These are phyloP conservation scores for Rhodomyrtus tomentosa DNA, from an alignment of 345 rosid species.

Conservation along the genomic window DNA sequence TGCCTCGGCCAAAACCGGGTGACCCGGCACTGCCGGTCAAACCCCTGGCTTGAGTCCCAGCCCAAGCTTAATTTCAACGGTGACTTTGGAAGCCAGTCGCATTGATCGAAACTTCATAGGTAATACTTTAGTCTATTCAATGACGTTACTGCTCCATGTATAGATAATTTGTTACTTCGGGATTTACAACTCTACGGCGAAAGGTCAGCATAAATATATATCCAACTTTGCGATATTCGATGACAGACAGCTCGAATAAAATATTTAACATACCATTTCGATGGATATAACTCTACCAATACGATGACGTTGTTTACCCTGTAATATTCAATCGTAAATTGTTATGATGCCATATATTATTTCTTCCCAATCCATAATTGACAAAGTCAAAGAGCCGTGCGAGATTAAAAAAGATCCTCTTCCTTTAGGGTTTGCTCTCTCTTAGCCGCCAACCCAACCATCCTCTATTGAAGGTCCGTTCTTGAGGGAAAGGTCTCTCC, in stretches of 20 bases:
- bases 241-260: neutral
- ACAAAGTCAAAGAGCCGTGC: neutral
- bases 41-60: too few relatives aligned
- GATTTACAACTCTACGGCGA: neutral
- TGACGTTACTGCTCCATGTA: neutral
- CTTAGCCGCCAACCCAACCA: too few relatives aligned
- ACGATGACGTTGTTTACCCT: too few relatives aligned
- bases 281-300: neutral
- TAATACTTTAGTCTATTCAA: neutral
- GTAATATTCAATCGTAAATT: too few relatives aligned
- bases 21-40: neutral
- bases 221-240: neutral
- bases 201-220: neutral
- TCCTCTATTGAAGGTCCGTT: too few relatives aligned
- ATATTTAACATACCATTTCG: neutral
- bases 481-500: too few relatives aligned
- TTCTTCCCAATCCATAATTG: neutral
- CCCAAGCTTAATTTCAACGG: too few relatives aligned
- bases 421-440: too few relatives aligned
- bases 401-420: neutral
- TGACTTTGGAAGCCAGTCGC: neutral
- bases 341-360: neutral
- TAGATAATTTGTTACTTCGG: neutral
- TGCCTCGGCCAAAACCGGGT: neutral
- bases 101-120: neutral